These are phyloP conservation scores for Gaeumannomyces tritici DNA, from an alignment of 2,329 filamentous ascomycete species.

Conservation along the genomic window DNA sequence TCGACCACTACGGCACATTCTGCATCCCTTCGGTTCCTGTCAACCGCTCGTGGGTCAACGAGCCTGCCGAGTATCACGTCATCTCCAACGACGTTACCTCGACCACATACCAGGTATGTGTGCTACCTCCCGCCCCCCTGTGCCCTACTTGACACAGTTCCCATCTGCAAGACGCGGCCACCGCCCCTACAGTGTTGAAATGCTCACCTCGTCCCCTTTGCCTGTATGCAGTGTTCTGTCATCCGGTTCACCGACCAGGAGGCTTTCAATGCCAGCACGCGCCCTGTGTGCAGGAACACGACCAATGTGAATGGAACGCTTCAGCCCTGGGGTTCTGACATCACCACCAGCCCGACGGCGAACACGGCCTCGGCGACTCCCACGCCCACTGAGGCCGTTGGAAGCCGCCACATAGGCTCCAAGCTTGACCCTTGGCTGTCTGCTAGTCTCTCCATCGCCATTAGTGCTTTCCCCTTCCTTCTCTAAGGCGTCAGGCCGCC, in stretches of 20 bases:
- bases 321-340: slow-evolving; percentile 1
- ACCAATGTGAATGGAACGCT: slow-evolving; percentile 1
- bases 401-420: neutral
- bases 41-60: neutral
- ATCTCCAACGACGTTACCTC: neutral
- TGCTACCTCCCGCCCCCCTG: neutral
- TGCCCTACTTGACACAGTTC: neutral
- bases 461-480: neutral
- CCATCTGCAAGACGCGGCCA: neutral
- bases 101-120: slow-evolving; percentile 3
- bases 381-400: neutral
- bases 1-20: slow-evolving; percentile 1
- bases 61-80: slow-evolving; percentile 4
- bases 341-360: slow-evolving; percentile 1
- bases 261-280: neutral
- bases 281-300: neutral
- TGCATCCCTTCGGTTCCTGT: slow-evolving; percentile 1
- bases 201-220: neutral
- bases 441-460: neutral
- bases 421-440: slow-evolving; percentile 1
- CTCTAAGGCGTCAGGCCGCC: neutral
- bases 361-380: neutral
- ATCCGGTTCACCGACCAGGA: neutral
- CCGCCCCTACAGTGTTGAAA: neutral
- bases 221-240: neutral